Evolutionary conservation across 2,329 filamentous ascomycete genomes (phyloP).

Genomic region (Coleophoma crateriformis): DNA sequence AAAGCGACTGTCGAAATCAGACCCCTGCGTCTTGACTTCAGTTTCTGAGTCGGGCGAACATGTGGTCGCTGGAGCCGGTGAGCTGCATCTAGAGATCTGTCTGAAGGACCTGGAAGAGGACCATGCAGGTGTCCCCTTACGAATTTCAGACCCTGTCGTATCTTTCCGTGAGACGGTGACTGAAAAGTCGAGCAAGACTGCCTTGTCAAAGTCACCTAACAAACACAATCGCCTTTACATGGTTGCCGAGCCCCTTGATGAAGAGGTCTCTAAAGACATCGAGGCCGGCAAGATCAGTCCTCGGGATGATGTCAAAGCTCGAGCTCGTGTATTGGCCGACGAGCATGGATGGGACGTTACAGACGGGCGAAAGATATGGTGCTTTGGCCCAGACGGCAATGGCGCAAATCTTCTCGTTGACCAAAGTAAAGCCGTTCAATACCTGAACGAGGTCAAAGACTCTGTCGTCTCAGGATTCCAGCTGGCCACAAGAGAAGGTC

Average conservation of each 20-base stretch:
- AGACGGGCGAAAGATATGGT: conserved; percentile 99
- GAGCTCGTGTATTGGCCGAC: conserved; percentile 92
- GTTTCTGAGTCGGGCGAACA: conserved; percentile 95
- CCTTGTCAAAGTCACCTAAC: conserved; percentile 99
- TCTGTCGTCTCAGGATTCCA: conserved; percentile 99
- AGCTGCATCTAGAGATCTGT: conserved; percentile 99
- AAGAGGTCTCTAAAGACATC: conserved; percentile 88
- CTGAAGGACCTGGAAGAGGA: conserved; percentile 99
- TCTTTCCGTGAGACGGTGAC: conserved; percentile 96
- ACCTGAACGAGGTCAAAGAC: conserved; percentile 99
- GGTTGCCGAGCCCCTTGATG: conserved; percentile 80
- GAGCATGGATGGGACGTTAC: conserved; percentile 99
- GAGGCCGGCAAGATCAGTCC: conserved; percentile 88
- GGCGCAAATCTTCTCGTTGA: conserved; percentile 98
- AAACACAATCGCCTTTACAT: conserved; percentile 99
- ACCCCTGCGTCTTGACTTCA: conserved; percentile 91
- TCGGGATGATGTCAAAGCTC: conserved; percentile 98
- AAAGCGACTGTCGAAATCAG: conserved; percentile 99
- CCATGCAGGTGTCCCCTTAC: conserved; percentile 96
- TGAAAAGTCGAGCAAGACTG: conserved; percentile 83
- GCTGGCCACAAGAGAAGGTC: conserved; percentile 97
- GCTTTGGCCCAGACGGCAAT: conserved; percentile 95
- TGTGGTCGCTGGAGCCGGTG: conserved; percentile 97
- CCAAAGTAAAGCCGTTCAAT: conserved; percentile 99
- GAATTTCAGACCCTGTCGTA: conserved; percentile 96